Evolutionary conservation across 805 yeast genomes (phyloP), one percentile per base, ranked within the genome.

Genomic region (Candida schatavii): DNA sequence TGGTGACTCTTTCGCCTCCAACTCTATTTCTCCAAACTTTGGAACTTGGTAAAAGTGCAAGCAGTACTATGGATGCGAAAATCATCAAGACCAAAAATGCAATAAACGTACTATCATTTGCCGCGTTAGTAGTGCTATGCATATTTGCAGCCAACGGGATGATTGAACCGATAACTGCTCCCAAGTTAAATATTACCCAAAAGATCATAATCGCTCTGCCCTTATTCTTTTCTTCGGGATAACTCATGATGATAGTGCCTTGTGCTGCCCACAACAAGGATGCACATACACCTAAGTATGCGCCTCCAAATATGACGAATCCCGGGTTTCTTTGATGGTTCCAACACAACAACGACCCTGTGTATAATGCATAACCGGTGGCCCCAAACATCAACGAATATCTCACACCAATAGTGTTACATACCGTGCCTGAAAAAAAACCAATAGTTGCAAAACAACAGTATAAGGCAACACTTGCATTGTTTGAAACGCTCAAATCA

Each of bases 121-220:
- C 64, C 10, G 69, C 60, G 18, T 57, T 50, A 3, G 58, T 59
- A n/a, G 57, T 56, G 38, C 62, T 62, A 38, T 74, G 55, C 49
- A 78, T 57, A 49, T 74, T 77, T 51, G 75, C 68, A 35, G 70
- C 79, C 54, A 80, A 70, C 11, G 84, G 82, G 48, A 79, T 72
- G 34, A 76, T 61, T 13, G 77, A 62, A 35, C 85, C 85, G 48
- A 79, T 75, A 41, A 79, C 83, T 9, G 79, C 80, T 55, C 84
- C 85, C 44, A 77, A 58, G 59, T 78, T 77, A 66, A 80, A 79
- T 41, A 80, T 77, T 46, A 75, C 66, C 84, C 84, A 79, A 56
- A 78, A 79, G n/a, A 71, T 59, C 68, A 75, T 74, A 38, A 80
- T 68, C 38, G 73, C 78, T 27, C 59, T 60, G 35, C 80, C 84